phyloP scores from a whole-genome alignment of 495 filamentous ascomycete genomes.

The Opeltia flavorubescens region DNA sequence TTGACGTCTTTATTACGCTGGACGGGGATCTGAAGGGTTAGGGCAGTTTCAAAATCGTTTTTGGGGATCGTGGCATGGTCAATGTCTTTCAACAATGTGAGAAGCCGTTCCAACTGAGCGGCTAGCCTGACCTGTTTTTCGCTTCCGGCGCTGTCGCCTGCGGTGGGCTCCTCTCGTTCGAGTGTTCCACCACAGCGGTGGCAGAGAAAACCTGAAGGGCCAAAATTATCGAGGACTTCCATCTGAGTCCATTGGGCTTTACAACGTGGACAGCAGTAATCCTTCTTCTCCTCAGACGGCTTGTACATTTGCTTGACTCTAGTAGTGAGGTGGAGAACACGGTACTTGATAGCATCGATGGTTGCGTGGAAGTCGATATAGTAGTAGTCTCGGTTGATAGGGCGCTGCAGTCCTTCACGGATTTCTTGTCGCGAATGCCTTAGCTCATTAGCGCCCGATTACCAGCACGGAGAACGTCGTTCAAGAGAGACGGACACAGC shows the following conservation, averaged over 20 bases:
- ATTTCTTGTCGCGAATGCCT: slow-evolving; percentile 69
- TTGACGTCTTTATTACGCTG: slow-evolving; percentile 45
- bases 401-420: slow-evolving; percentile 65
- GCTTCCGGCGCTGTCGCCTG: slow-evolving; percentile 51
- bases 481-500: slow-evolving; percentile 44
- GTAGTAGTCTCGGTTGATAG: slow-evolving; percentile 80
- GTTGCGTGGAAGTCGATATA: slow-evolving; percentile 90
- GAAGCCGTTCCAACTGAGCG: slow-evolving; percentile 71
- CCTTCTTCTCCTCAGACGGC: slow-evolving; percentile 73
- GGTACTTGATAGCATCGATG: slow-evolving; percentile 93
- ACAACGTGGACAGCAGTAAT: slow-evolving; percentile 75
- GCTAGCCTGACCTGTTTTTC: slow-evolving; percentile 80
- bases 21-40: slow-evolving; percentile 43
- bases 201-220: slow-evolving; percentile 59
- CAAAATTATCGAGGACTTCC: slow-evolving; percentile 64
- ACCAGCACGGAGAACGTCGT: not conserved
- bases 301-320: slow-evolving; percentile 69
- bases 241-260: slow-evolving; percentile 69
- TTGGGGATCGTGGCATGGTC: slow-evolving; percentile 71
- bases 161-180: slow-evolving; percentile 49
- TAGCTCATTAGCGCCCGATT: not conserved
- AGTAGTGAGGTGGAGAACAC: slow-evolving; percentile 70
- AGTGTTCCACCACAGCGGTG: slow-evolving; percentile 64
- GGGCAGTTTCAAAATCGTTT: slow-evolving; percentile 73
- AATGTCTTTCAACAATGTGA: slow-evolving; percentile 73